Evolutionary conservation across 495 filamentous ascomycete genomes (phyloP).

Genomic region (Xylaria venustula): DNA sequence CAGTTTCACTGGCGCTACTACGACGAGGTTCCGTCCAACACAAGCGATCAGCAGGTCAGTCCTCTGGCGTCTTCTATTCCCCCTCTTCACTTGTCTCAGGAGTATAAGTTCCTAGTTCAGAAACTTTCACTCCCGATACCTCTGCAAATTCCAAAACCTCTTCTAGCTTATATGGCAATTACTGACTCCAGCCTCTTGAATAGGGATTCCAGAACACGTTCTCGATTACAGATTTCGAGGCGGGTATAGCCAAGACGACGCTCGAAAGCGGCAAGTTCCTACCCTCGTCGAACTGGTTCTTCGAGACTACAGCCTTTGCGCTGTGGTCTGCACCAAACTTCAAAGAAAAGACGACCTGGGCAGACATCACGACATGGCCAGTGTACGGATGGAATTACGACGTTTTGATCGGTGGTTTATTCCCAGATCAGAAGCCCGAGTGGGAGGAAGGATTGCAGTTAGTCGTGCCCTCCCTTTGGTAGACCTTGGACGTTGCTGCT

Average conservation of each 20-base stretch:
- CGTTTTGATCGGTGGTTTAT: conserved; percentile 49
- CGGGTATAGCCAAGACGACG: conserved; percentile 35
- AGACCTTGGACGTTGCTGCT: no score
- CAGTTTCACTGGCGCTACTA: conserved; percentile 54
- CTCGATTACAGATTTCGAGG: conserved; percentile 45
- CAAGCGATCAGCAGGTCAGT: conserved; percentile 39
- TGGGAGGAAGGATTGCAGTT: conserved; percentile 49
- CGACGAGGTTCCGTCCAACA: conserved; percentile 40
- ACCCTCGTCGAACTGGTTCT: conserved; percentile 47
- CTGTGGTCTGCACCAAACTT: conserved; percentile 49
- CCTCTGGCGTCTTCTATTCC: no score
- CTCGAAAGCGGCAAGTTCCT: conserved; percentile 49
- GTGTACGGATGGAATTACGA: conserved; percentile 54
- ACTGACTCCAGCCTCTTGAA: no score
- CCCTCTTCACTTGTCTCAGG: no score
- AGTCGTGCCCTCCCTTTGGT: no score
- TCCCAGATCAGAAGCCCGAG: conserved; percentile 46
- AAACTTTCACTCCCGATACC: no score
- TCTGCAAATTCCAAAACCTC: no score
- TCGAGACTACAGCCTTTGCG: conserved; percentile 46
- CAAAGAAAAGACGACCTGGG: conserved; percentile 47
- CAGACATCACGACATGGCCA: conserved; percentile 40
- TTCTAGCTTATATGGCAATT: no score
- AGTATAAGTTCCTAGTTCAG: no score
- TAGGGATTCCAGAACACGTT: conserved; percentile 53